Evolutionary conservation across 768 basidiomycete species (phyloP).

Genomic region (Lactifluus pinguis): DNA sequence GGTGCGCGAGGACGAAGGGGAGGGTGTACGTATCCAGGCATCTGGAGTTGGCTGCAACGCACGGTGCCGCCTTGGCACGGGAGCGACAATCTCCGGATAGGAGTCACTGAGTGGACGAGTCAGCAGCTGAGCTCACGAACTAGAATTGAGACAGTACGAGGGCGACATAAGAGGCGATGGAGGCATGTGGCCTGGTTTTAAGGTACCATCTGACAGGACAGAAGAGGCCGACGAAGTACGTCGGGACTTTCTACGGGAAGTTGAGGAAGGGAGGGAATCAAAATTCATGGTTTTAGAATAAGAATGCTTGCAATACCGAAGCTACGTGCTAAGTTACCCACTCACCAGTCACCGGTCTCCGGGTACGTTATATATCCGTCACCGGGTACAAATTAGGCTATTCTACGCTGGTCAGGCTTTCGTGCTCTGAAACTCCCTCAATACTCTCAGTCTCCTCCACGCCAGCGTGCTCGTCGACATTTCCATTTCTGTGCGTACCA

Average conservation of each 20-base stretch:
- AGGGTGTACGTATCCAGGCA: conserved; percentile 15
- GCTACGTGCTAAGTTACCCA: too few relatives aligned
- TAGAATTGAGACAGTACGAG: neutral
- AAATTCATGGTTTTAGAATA: neutral
- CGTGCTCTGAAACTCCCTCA: conserved; percentile 15
- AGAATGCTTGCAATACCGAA: too few relatives aligned
- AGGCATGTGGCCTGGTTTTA: neutral
- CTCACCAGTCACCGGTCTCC: neutral
- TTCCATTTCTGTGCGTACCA: neutral
- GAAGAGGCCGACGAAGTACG: conserved; percentile 6
- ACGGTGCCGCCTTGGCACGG: conserved; percentile 8
- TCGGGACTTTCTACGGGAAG: neutral
- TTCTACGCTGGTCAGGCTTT: conserved; percentile 19
- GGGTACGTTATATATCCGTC: too few relatives aligned
- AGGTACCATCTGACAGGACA: conserved; percentile 1
- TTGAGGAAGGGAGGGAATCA: neutral
- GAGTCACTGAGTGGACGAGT: neutral
- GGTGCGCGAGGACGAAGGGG: conserved; percentile 2
- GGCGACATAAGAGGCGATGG: conserved; percentile 1
- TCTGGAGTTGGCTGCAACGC: conserved; percentile 11
- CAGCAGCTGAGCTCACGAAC: neutral
- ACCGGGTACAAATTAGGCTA: neutral
- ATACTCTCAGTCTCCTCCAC: conserved; percentile 11
- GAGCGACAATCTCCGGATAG: conserved; percentile 9
- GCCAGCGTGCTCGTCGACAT: neutral